Conservation (phyloP, 768 basidiomycete species). For the Boletus sp. region DNA sequence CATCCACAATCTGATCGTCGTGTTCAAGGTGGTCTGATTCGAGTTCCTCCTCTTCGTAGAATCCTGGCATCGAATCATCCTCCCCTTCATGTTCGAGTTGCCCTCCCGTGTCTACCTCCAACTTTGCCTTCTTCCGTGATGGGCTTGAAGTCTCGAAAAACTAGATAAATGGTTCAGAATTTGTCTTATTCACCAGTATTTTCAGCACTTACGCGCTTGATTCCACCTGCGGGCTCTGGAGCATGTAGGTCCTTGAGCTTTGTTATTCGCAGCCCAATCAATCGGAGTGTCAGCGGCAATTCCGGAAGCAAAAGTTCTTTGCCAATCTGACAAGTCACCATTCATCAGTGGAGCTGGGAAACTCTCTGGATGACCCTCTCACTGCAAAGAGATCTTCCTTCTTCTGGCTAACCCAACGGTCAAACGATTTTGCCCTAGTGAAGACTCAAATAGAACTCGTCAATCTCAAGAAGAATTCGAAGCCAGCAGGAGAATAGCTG, state of each 20-base stretch:
- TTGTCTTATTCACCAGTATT: background rate
- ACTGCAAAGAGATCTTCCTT: slow-evolving; percentile 79
- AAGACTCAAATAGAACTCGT: slow-evolving; percentile 46
- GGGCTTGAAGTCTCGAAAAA: slow-evolving; percentile 51
- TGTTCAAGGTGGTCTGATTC: slow-evolving; percentile 19
- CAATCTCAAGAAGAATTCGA: background rate
- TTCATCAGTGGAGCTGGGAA: background rate
- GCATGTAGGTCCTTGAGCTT: slow-evolving; percentile 82
- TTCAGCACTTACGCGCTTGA: slow-evolving; percentile 63
- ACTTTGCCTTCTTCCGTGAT: slow-evolving; percentile 43
- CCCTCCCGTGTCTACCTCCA: slow-evolving; percentile 15
- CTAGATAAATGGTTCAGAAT: slow-evolving; percentile 31
- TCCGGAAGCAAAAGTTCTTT: slow-evolving; percentile 80
- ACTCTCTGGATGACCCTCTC: slow-evolving; percentile 23
- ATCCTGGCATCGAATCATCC: slow-evolving; percentile 49
- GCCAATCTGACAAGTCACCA: slow-evolving; percentile 54
- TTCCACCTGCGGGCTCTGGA: slow-evolving; percentile 47
- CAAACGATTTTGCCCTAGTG: slow-evolving; percentile 79
- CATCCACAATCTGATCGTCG: slow-evolving; percentile 10
- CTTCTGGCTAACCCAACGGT: slow-evolving; percentile 69
- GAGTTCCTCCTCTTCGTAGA: slow-evolving; percentile 45
- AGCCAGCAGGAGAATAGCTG: background rate
- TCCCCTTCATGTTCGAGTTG: slow-evolving; percentile 23
- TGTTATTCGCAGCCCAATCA: slow-evolving; percentile 87
- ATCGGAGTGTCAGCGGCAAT: slow-evolving; percentile 72